A percentile compares a stretch with the other conserved stretches of the same genome.
phyloP scores from a whole-genome alignment of 2,329 filamentous ascomycete species.

The Leptographium procerum region DNA sequence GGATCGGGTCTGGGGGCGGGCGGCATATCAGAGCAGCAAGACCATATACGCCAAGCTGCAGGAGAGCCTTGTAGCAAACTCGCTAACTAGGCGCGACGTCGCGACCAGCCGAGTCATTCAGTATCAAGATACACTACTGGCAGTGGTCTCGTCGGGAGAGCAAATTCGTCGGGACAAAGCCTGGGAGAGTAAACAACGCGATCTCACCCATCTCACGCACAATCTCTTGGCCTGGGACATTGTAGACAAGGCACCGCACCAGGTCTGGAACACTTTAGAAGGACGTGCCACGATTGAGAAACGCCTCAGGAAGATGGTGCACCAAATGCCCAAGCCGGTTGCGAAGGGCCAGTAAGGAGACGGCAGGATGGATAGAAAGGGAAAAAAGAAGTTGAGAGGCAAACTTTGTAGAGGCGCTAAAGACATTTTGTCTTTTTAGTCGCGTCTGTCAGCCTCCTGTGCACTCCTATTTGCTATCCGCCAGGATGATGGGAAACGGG shows the following conservation, averaged over 20 bases:
- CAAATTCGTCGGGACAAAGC: slow-evolving; percentile 52
- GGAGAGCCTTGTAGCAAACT: slow-evolving; percentile 78
- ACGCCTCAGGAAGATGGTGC: slow-evolving; percentile 59
- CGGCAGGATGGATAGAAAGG: neutral
- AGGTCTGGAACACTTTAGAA: slow-evolving; percentile 69
- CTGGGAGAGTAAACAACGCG: slow-evolving; percentile 80
- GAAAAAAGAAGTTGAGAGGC: neutral
- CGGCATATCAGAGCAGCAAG: slow-evolving; percentile 69
- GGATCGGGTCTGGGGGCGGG: slow-evolving; percentile 75
- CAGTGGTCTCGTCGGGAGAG: slow-evolving; percentile 71
- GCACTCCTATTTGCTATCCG: neutral
- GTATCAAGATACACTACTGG: slow-evolving; percentile 60
- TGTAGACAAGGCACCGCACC: slow-evolving; percentile 71
- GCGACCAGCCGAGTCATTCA: slow-evolving; percentile 70
- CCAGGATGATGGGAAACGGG: neutral
- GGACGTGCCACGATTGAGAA: slow-evolving; percentile 69
- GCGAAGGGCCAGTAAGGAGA: neutral
- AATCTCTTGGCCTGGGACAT: slow-evolving; percentile 78
- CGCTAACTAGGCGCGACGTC: slow-evolving; percentile 75
- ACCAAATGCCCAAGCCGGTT: slow-evolving; percentile 3
- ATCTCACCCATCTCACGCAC: slow-evolving; percentile 68
- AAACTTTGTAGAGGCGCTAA: neutral
- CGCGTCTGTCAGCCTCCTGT: slow-evolving; percentile 4
- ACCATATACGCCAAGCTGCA: slow-evolving; percentile 85
- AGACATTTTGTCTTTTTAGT: neutral